phyloP scores from a whole-genome alignment of 768 basidiomycete species.

The Lactarius indigo region DNA sequence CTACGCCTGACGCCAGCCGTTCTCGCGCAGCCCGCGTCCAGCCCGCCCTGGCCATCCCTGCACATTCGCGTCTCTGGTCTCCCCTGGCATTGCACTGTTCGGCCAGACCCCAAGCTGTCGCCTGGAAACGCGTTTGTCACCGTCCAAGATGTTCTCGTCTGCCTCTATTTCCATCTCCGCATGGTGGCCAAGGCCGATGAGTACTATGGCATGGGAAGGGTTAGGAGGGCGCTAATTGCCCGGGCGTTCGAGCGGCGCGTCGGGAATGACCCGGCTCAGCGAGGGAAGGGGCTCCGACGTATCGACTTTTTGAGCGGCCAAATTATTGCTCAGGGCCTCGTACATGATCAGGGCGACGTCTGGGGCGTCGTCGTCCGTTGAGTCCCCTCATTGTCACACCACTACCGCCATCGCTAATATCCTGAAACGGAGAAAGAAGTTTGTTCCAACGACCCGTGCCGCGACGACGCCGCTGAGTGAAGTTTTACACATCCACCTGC shows the following conservation, averaged over 20 bases:
- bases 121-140: conserved; percentile 10
- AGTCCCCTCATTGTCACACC: background rate
- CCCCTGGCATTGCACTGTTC: conserved; percentile 5
- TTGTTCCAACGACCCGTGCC: background rate
- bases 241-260: conserved; percentile 8
- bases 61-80: conserved; percentile 2
- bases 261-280: background rate
- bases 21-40: conserved; percentile 2
- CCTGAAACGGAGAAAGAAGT: conserved; percentile 5
- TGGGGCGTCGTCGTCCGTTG: conserved; percentile 13
- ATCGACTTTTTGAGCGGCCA: conserved; percentile 9
- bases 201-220: conserved; percentile 2
- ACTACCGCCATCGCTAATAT: background rate
- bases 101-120: background rate
- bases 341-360: conserved; percentile 8
- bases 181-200: conserved; percentile 4
- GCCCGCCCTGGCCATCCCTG: background rate
- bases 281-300: conserved; percentile 10
- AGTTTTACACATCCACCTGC: conserved; percentile 1
- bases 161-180: conserved; percentile 12
- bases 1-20: background rate
- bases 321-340: conserved; percentile 6
- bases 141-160: conserved; percentile 4
- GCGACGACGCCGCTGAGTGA: background rate
- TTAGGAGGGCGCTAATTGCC: background rate